Percentiles rank a stretch among this genome's conserved stretches.
These are phyloP conservation scores for Chara braunii DNA, from an alignment of 139 green algal species.

Conservation along the genomic window DNA sequence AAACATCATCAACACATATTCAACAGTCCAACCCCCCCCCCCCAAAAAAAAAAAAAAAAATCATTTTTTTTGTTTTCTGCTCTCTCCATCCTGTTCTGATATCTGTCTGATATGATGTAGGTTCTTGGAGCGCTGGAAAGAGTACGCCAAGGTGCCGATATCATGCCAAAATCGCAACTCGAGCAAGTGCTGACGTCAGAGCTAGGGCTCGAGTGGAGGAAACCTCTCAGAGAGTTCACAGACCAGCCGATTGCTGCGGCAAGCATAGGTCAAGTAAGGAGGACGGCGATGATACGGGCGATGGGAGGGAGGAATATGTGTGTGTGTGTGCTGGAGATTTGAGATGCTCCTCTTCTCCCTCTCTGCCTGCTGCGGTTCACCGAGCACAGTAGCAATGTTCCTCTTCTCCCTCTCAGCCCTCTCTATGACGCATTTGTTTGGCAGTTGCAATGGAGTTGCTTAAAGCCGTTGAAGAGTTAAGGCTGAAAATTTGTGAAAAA, in stretches of 20 bases:
- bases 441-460: no score
- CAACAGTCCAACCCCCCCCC: not conserved
- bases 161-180: conserved; percentile 86
- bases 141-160: conserved; percentile 71
- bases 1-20: not conserved
- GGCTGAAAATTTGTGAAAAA: no score
- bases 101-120: conserved; percentile 20
- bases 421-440: not conserved
- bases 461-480: no score
- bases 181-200: conserved; percentile 60
- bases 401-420: not conserved
- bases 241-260: conserved; percentile 73
- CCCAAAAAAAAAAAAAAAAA: not conserved
- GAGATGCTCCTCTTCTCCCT: not conserved
- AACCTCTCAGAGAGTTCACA: conserved; percentile 55
- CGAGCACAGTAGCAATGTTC: not conserved
- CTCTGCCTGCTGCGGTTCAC: not conserved
- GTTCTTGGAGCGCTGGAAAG: conserved; percentile 60
- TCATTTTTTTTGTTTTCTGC: no score
- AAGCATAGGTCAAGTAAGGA: conserved; percentile 74
- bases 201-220: conserved; percentile 67
- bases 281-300: not conserved
- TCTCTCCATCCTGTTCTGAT: no score
- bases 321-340: not conserved
- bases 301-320: not conserved